These are phyloP conservation scores for Paramecium sexaurelia DNA, from an alignment of 73 alveolate species.

Conservation along the genomic window DNA sequence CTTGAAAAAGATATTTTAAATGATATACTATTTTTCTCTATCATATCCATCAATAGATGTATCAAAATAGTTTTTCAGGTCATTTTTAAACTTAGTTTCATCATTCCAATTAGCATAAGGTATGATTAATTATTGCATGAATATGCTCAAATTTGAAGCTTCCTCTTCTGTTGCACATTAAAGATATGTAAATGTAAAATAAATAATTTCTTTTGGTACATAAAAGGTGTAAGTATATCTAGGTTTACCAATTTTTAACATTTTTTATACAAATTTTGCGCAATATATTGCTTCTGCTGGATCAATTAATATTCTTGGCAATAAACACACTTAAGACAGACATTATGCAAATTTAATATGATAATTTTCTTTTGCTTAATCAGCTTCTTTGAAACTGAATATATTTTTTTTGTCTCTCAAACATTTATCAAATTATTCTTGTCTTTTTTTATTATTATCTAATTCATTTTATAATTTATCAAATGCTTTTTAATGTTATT, in stretches of 20 bases:
- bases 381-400: constrained; percentile 2
- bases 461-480: constrained; percentile 33
- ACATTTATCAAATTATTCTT: constrained; percentile 48
- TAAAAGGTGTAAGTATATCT: constrained; percentile 17
- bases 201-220: constrained; percentile 8
- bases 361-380: background rate
- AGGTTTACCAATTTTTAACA: constrained; percentile 25
- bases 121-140: constrained; percentile 6
- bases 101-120: constrained; percentile 60
- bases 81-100: constrained; percentile 25
- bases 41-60: background rate
- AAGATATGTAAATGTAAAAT: constrained; percentile 21
- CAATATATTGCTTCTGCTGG: constrained; percentile 56
- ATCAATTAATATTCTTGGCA: constrained; percentile 54
- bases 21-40: background rate
- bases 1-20: background rate
- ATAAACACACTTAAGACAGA: constrained; percentile 13
- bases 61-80: constrained; percentile 16
- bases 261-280: constrained; percentile 17
- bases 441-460: constrained; percentile 37
- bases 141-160: constrained; percentile 26
- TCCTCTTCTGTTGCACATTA: constrained; percentile 55
- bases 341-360: constrained; percentile 26
- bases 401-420: background rate
- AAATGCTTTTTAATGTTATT: constrained; percentile 24